Conservation (phyloP, 1,284 basidiomycete genomes). For the Cystobasidiaceae sp. region DNA sequence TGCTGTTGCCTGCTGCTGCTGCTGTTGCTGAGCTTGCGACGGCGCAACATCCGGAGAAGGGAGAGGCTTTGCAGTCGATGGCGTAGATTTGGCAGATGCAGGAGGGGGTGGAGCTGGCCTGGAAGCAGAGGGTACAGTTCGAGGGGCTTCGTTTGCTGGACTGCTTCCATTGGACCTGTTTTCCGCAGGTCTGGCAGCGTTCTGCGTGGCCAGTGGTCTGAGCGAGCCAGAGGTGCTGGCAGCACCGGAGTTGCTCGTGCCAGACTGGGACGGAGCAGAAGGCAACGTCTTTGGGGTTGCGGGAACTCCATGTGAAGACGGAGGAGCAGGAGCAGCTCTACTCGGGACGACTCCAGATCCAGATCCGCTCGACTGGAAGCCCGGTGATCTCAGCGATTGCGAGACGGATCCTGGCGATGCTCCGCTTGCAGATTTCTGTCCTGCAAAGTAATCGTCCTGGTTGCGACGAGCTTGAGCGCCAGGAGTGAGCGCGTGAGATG, state of each 20-base stretch:
- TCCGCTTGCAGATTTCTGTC: background rate
- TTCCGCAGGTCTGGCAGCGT: conserved; percentile 14
- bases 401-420: background rate
- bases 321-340: conserved; percentile 30
- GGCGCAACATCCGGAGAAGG: conserved; percentile 45
- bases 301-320: background rate
- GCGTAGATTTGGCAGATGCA: conserved; percentile 57
- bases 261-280: background rate
- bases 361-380: conserved; percentile 12
- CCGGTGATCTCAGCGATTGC: background rate
- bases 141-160: conserved; percentile 47
- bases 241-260: background rate
- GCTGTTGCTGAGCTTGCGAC: conserved; percentile 1
- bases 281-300: background rate
- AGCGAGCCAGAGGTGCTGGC: conserved; percentile 17
- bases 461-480: background rate
- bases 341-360: conserved; percentile 32
- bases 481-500: background rate
- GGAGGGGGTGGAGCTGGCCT: conserved; percentile 52
- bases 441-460: conserved; percentile 21
- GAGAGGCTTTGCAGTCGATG: conserved; percentile 52
- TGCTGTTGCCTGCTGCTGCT: background rate
- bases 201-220: conserved; percentile 36
- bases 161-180: background rate
- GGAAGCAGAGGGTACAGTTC: conserved; percentile 53